These are phyloP conservation scores for Trichomonas tenax DNA, from an alignment of 208 protist species.

Conservation along the genomic window DNA sequence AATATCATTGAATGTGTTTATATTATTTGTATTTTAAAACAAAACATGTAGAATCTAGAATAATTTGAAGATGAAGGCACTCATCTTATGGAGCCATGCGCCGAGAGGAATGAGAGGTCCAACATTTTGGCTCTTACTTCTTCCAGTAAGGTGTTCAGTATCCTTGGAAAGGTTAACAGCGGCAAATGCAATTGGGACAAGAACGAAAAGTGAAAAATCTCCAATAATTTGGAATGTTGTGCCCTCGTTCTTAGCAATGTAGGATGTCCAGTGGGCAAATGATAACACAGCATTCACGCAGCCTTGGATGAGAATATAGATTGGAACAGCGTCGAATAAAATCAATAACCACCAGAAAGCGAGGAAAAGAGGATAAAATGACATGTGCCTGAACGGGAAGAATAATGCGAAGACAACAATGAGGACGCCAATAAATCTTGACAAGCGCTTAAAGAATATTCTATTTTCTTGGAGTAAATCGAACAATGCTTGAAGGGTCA, in stretches of 20 bases:
- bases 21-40: no score
- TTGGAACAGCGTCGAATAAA: neutral
- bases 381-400: neutral
- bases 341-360: neutral
- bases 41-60: no score
- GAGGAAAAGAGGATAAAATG: neutral
- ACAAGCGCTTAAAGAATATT: neutral
- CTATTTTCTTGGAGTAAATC: neutral
- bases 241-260: neutral
- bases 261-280: neutral
- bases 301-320: neutral
- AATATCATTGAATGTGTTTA: no score
- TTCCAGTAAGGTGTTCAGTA: neutral
- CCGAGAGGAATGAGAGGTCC: neutral
- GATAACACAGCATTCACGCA: neutral
- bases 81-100: neutral
- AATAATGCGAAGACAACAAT: neutral
- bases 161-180: neutral
- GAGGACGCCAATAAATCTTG: neutral
- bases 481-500: neutral
- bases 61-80: no score
- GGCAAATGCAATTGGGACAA: neutral
- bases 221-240: neutral
- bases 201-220: neutral
- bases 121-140: no score